A percentile compares a stretch with the other conserved stretches of the same genome.
Conservation (phyloP, 148 eudicot species). For the Rhododendron molle region DNA sequence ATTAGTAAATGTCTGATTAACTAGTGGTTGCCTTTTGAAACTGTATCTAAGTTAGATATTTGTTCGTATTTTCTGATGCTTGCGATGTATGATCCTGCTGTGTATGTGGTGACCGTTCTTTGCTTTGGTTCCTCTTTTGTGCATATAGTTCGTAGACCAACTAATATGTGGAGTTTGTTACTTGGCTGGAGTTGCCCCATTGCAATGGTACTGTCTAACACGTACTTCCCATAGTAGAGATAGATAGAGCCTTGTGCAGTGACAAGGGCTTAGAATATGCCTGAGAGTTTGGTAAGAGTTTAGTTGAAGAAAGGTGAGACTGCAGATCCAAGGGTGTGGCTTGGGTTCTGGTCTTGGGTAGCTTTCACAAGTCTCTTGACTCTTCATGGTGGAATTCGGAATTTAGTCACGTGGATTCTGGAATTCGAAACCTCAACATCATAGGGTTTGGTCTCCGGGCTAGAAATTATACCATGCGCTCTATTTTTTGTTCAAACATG, state of each 20-base stretch:
- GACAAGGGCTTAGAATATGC: neutral
- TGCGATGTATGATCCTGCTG: neutral
- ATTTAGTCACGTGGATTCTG: neutral
- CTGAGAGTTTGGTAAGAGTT: neutral
- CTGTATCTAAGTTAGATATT: neutral
- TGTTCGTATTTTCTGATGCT: neutral
- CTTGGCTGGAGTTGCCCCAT: neutral
- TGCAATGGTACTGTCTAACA: neutral
- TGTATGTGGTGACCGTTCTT: neutral
- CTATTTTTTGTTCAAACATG: neutral
- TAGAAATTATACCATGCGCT: neutral
- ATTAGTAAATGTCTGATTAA: neutral
- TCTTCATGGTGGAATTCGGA: neutral
- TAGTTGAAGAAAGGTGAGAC: neutral
- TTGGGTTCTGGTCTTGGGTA: neutral
- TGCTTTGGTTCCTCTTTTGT: neutral
- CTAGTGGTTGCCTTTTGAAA: neutral
- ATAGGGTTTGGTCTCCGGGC: neutral
- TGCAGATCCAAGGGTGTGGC: neutral
- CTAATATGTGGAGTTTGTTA: neutral
- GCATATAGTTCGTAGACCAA: neutral
- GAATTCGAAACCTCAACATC: neutral
- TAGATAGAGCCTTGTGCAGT: neutral
- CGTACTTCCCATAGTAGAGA: no score
- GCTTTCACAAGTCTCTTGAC: neutral